Conservation (phyloP, 106 monocot genomes). For the Ottelia alismoides region DNA sequence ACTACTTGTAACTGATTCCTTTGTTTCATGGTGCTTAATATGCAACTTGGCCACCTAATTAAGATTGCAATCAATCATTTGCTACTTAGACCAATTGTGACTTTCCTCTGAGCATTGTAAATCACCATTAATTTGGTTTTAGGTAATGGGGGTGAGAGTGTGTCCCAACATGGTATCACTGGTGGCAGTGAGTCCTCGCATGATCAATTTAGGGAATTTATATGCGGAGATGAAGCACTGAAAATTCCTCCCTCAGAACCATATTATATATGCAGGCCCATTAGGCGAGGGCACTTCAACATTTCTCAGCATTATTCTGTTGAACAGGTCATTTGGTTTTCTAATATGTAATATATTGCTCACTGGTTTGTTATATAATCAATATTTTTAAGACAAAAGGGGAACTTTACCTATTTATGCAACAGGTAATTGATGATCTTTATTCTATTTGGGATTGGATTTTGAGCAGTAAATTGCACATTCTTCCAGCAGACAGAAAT, state of each 20-base stretch:
- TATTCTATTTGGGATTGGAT: slow-evolving; percentile 92
- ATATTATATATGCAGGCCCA: slow-evolving; percentile 71
- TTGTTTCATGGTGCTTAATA: no score
- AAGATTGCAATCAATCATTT: no score
- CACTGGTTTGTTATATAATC: no score
- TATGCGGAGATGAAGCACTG: slow-evolving; percentile 89
- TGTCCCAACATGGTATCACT: slow-evolving; percentile 10
- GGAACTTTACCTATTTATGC: background rate
- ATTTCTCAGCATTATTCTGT: slow-evolving; percentile 69
- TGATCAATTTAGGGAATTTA: slow-evolving; percentile 39
- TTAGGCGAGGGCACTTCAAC: slow-evolving; percentile 93
- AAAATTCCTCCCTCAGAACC: slow-evolving; percentile 65
- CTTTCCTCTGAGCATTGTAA: no score
- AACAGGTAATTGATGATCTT: slow-evolving; percentile 77
- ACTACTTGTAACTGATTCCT: no score
- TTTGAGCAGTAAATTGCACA: slow-evolving; percentile 71
- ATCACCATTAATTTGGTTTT: no score
- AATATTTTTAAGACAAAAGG: no score
- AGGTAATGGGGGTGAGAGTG: no score
- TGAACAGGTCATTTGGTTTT: no score
- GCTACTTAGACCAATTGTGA: no score
- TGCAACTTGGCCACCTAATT: no score
- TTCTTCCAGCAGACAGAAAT: slow-evolving; percentile 45
- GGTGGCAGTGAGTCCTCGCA: slow-evolving; percentile 24
- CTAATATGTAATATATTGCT: no score